Evolutionary conservation across 805 yeast species (phyloP).

Genomic region (Saccharomycopsis fibuligera): DNA sequence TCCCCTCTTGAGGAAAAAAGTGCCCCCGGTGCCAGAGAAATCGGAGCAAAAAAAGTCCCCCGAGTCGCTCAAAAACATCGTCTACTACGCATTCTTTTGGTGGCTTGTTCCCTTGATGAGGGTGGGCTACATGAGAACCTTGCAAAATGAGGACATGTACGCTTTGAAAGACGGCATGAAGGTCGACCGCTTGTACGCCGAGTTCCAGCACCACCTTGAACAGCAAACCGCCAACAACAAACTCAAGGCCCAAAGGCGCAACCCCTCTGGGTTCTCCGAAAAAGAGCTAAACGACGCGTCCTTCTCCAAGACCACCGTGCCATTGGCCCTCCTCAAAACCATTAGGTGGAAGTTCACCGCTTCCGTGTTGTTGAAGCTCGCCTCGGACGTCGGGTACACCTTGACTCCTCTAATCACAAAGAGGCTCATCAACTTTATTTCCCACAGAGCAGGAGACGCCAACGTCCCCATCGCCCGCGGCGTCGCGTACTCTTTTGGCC

Average conservation of each 20-base stretch:
- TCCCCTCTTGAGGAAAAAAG: conserved; percentile 25
- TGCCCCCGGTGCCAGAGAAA: conserved; percentile 33
- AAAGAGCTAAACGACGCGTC: conserved; percentile 34
- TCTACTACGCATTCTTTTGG: conserved; percentile 48
- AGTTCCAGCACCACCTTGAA: conserved; percentile 33
- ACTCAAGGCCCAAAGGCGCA: conserved; percentile 26
- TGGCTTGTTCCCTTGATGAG: conserved; percentile 62
- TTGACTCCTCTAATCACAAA: conserved; percentile 51
- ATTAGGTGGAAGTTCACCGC: conserved; percentile 39
- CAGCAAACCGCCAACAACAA: conserved; percentile 30
- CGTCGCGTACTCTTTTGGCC: conserved; percentile 57
- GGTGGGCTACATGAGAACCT: conserved; percentile 67
- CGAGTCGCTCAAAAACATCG: conserved; percentile 26
- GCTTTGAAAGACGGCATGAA: conserved; percentile 36
- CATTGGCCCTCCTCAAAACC: conserved; percentile 42
- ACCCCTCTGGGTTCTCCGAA: conserved; percentile 32
- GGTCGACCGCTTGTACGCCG: conserved; percentile 35
- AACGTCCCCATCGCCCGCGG: conserved; percentile 35
- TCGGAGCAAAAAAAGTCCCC: conserved; percentile 43
- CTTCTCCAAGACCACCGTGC: conserved; percentile 31
- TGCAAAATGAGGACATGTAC: conserved; percentile 58
- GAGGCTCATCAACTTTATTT: conserved; percentile 49
- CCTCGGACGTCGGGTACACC: conserved; percentile 42
- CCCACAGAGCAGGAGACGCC: conserved; percentile 35
- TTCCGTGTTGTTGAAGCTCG: conserved; percentile 36